A percentile compares a stretch with the other conserved stretches of the same genome.
phyloP scores from a whole-genome alignment of 768 basidiomycete species.

The Sporobolomyces roseus region DNA sequence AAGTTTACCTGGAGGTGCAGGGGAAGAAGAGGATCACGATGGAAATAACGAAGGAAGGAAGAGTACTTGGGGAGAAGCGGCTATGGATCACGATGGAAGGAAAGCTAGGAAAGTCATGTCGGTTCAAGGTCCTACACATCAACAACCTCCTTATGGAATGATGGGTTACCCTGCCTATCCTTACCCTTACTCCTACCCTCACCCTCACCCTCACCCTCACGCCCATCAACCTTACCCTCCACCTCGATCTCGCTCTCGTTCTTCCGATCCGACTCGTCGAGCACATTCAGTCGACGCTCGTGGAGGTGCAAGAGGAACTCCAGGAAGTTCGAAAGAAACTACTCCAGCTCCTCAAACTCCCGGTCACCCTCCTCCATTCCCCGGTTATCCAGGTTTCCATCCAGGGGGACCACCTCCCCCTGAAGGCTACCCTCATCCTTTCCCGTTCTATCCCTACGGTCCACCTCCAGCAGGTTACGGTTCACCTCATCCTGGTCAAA shows the following conservation, averaged over 20 bases:
- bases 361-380: slow-evolving; percentile 11
- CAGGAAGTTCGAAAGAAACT: slow-evolving; percentile 18
- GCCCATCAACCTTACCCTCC: slow-evolving; percentile 39
- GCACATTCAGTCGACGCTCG: slow-evolving; percentile 26
- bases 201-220: slow-evolving; percentile 39
- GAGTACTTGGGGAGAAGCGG: slow-evolving; percentile 30
- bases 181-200: slow-evolving; percentile 33
- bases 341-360: slow-evolving; percentile 9
- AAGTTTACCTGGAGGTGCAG: slow-evolving; percentile 32
- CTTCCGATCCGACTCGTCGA: slow-evolving; percentile 25
- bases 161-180: slow-evolving; percentile 33
- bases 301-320: slow-evolving; percentile 12
- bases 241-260: slow-evolving; percentile 29
- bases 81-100: slow-evolving; percentile 6
- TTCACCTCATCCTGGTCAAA: slow-evolving; percentile 14
- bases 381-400: slow-evolving; percentile 23
- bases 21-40: slow-evolving; percentile 30
- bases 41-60: slow-evolving; percentile 26
- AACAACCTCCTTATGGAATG: slow-evolving; percentile 30
- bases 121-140: no score
- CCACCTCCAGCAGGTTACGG: slow-evolving; percentile 26
- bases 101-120: slow-evolving; percentile 40
- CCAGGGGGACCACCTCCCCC: slow-evolving; percentile 22
- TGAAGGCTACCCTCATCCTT: slow-evolving; percentile 33
- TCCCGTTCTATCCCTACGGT: slow-evolving; percentile 34